Conservation (phyloP, 2,329 filamentous ascomycete genomes). For the Pseudogymnoascus sp. region DNA sequence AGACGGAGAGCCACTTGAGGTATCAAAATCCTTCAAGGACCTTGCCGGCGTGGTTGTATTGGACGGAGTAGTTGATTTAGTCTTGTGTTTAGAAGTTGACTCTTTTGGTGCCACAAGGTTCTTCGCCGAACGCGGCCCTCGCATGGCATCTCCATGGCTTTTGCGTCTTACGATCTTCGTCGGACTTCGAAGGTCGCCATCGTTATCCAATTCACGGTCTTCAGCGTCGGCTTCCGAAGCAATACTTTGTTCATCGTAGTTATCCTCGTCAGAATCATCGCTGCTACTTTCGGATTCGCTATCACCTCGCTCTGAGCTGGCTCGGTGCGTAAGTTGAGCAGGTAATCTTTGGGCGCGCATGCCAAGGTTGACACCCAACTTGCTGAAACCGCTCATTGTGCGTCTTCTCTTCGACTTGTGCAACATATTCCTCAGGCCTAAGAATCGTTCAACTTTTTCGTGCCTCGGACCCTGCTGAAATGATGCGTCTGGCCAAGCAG, state of each 20-base stretch:
- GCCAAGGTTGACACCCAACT: slow-evolving; percentile 58
- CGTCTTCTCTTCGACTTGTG: slow-evolving; percentile 42
- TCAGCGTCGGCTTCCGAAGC: slow-evolving; percentile 36
- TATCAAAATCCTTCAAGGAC: slow-evolving; percentile 1
- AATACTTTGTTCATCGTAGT: slow-evolving; percentile 30
- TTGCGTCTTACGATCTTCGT: slow-evolving; percentile 27
- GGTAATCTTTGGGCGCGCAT: slow-evolving; percentile 69
- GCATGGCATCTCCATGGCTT: slow-evolving; percentile 35
- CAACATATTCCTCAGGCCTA: slow-evolving; percentile 54
- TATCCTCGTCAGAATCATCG: slow-evolving; percentile 30
- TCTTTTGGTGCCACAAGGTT: slow-evolving; percentile 21
- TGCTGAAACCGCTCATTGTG: slow-evolving; percentile 27
- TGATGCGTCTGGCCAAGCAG: slow-evolving; percentile 43
- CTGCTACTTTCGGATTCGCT: slow-evolving; percentile 33
- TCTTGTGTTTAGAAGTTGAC: slow-evolving; percentile 12
- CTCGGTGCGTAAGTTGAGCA: slow-evolving; percentile 24
- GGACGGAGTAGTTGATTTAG: neutral
- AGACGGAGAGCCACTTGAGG: neutral
- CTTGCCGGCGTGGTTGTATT: neutral
- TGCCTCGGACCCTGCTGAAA: slow-evolving; percentile 42
- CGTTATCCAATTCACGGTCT: slow-evolving; percentile 28
- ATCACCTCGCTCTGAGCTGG: slow-evolving; percentile 38
- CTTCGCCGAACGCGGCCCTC: slow-evolving; percentile 26
- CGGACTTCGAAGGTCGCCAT: slow-evolving; percentile 11
- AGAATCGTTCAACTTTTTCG: slow-evolving; percentile 37